Conservation (phyloP, 169 alveolate species). For the Plasmodium fragile region DNA sequence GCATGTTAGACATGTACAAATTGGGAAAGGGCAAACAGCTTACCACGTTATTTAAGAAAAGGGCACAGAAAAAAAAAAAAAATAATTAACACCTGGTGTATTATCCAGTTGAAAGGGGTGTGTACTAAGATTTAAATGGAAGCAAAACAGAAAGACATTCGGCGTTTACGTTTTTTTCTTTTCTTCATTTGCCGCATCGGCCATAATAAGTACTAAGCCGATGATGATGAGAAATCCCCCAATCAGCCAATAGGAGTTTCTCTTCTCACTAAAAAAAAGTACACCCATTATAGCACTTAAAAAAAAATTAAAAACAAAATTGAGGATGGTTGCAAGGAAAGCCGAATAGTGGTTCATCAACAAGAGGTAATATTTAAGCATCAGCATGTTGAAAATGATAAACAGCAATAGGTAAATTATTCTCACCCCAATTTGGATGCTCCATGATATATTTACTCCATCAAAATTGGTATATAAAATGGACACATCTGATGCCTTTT, state of each 20-base stretch:
- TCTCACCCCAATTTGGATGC: conserved; percentile 20
- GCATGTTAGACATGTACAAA: not conserved
- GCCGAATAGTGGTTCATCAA: conserved; percentile 64
- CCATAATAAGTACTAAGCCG: conserved; percentile 40
- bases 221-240: conserved; percentile 33
- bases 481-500: conserved; percentile 46
- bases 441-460: conserved; percentile 8
- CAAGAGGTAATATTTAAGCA: conserved; percentile 48
- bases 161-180: conserved; percentile 4
- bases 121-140: not conserved
- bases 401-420: conserved; percentile 33
- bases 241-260: conserved; percentile 42
- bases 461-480: not conserved
- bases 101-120: not conserved
- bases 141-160: not conserved
- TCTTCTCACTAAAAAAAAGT: conserved; percentile 44
- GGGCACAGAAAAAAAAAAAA: not conserved
- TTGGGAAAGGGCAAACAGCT: not conserved
- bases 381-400: conserved; percentile 36
- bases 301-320: conserved; percentile 52
- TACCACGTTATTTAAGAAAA: not conserved
- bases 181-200: conserved; percentile 40
- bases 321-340: conserved; percentile 47
- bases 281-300: conserved; percentile 62
- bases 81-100: not conserved